These are phyloP conservation scores for Cercospora sojina DNA, from an alignment of 2,329 filamentous ascomycete genomes.

Conservation along the genomic window DNA sequence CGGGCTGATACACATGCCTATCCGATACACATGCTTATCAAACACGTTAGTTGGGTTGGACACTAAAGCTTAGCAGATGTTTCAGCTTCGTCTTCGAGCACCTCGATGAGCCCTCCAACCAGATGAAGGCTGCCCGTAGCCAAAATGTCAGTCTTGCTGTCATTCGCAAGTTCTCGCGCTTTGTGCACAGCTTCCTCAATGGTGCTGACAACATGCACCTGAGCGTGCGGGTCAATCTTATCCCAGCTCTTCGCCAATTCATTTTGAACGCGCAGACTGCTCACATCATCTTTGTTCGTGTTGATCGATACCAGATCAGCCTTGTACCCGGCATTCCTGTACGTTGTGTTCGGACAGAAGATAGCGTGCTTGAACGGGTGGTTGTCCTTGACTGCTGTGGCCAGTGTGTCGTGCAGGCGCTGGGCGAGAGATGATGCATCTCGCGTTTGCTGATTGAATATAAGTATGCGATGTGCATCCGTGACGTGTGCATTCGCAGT, in stretches of 20 bases:
- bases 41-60: background rate
- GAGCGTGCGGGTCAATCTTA: conserved; percentile 52
- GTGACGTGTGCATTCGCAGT: conserved; percentile 31
- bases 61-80: background rate
- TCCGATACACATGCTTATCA: too few relatives aligned
- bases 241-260: conserved; percentile 62
- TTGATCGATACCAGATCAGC: conserved; percentile 65
- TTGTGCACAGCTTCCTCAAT: conserved; percentile 67
- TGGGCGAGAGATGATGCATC: conserved; percentile 67
- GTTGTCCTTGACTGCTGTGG: conserved; percentile 40
- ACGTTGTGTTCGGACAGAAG: conserved; percentile 77
- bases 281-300: conserved; percentile 58
- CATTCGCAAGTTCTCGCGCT: conserved; percentile 46
- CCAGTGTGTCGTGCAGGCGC: conserved; percentile 60
- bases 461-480: conserved; percentile 56
- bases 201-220: conserved; percentile 60
- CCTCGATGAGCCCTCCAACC: conserved; percentile 74
- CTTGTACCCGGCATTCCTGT: conserved; percentile 58
- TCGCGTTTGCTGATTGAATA: conserved; percentile 93
- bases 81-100: conserved; percentile 55
- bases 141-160: conserved; percentile 59
- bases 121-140: conserved; percentile 84
- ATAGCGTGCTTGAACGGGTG: conserved; percentile 68
- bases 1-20: too few relatives aligned
- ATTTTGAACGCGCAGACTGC: conserved; percentile 65